Percentiles rank a stretch among this genome's conserved stretches.
phyloP scores from a whole-genome alignment of 805 yeast species.

The Candida berthetii region DNA sequence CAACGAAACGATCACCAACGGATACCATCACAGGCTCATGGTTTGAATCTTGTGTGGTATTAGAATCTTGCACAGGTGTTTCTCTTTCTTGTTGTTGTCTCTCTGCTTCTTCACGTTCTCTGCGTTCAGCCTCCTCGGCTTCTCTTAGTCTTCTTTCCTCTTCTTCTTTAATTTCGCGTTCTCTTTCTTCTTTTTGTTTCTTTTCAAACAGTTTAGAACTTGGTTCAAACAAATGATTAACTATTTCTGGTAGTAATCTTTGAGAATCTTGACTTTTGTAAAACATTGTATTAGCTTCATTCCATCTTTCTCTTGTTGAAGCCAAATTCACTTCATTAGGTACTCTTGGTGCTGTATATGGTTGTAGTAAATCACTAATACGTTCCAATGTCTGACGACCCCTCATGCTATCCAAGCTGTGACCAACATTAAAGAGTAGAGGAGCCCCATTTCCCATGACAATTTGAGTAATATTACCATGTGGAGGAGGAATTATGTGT shows the following conservation, averaged over 20 bases:
- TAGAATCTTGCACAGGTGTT: constrained; percentile 12
- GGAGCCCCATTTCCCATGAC: neutral
- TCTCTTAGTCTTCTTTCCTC: constrained; percentile 20
- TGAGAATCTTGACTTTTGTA: constrained; percentile 30
- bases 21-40: constrained; percentile 57
- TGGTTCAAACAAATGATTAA: constrained; percentile 41
- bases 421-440: too few species aligned
- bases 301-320: constrained; percentile 67
- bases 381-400: neutral
- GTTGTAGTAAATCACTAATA: neutral
- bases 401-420: too few species aligned
- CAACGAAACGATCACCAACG: constrained; percentile 75
- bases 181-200: constrained; percentile 23
- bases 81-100: constrained; percentile 16
- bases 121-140: constrained; percentile 22
- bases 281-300: constrained; percentile 46
- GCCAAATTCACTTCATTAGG: constrained; percentile 6
- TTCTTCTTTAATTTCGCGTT: constrained; percentile 18
- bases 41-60: constrained; percentile 7
- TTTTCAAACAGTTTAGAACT: constrained; percentile 34
- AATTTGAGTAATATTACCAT: constrained; percentile 16
- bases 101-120: constrained; percentile 18
- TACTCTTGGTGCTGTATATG: neutral
- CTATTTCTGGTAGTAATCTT: constrained; percentile 34
- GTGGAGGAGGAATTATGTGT: constrained; percentile 22